Evolutionary conservation across 176 grass and related monocot genomes (phyloP).

Genomic region (Oryza punctata): DNA sequence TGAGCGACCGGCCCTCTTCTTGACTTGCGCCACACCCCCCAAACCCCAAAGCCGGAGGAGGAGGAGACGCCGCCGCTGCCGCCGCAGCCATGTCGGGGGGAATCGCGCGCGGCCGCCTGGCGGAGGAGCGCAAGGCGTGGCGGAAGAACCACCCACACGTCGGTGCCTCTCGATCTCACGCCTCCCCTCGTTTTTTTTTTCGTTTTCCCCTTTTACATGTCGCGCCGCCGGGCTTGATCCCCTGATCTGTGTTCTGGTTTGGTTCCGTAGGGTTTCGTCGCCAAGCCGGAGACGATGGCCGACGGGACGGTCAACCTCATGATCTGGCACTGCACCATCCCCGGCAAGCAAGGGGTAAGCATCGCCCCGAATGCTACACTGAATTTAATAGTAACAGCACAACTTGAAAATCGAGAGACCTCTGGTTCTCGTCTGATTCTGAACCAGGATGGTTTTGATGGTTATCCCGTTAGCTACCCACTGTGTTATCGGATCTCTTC

Average conservation of each 20-base stretch:
- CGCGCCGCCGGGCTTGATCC: neutral
- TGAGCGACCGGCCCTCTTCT: conserved; percentile 9
- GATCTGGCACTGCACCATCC: conserved; percentile 92
- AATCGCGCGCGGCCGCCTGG: conserved; percentile 82
- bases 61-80: neutral
- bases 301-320: conserved; percentile 86
- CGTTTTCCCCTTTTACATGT: neutral
- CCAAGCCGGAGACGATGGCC: conserved; percentile 74
- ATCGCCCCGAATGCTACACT: neutral
- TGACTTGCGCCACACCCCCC: neutral
- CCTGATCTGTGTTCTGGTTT: conserved; percentile 36
- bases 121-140: conserved; percentile 97
- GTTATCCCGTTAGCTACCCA: neutral
- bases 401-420: neutral
- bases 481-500: conserved; percentile 23
- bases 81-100: conserved; percentile 64
- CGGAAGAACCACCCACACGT: conserved; percentile 97
- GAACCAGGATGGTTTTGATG: neutral
- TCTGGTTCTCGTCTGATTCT: neutral
- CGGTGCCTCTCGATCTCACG: neutral
- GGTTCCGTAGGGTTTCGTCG: conserved; percentile 75
- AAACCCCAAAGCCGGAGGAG: neutral
- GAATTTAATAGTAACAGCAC: neutral
- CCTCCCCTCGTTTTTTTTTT: neutral
- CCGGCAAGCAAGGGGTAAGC: conserved; percentile 94